Percentiles rank a stretch among this genome's conserved stretches.
Conservation (phyloP, 305 asterid genomes). For the Caryopteris hybrid region DNA sequence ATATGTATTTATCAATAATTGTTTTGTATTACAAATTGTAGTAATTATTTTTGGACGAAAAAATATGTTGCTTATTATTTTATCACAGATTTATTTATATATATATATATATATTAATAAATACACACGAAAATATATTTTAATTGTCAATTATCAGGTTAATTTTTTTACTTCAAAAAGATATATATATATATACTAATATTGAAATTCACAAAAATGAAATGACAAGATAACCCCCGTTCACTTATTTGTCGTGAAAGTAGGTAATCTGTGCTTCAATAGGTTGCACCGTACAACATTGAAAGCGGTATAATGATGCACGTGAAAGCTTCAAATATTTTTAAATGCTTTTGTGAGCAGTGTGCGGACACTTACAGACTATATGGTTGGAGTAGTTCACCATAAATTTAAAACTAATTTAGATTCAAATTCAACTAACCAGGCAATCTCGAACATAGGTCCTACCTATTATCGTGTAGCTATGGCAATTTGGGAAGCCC, state of each 20-base stretch:
- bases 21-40: no score
- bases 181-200: no score
- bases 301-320: slow-evolving; percentile 23
- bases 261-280: slow-evolving; percentile 13
- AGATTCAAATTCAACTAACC: not conserved
- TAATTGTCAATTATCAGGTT: no score
- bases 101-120: no score
- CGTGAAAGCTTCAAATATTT: slow-evolving; percentile 21
- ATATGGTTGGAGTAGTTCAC: slow-evolving; percentile 19
- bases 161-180: no score
- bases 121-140: no score
- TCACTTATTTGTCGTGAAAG: not conserved
- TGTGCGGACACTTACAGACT: not conserved
- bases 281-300: slow-evolving; percentile 19
- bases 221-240: not conserved
- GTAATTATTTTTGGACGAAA: no score
- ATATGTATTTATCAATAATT: no score
- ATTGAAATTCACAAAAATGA: not conserved
- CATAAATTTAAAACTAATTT: not conserved
- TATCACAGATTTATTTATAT: no score
- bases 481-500: no score
- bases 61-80: no score
- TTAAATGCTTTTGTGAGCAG: not conserved
- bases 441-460: not conserved
- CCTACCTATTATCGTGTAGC: not conserved